Evolutionary conservation across 164 flowering plant genomes (phyloP).

Genomic region (Santalum album): DNA sequence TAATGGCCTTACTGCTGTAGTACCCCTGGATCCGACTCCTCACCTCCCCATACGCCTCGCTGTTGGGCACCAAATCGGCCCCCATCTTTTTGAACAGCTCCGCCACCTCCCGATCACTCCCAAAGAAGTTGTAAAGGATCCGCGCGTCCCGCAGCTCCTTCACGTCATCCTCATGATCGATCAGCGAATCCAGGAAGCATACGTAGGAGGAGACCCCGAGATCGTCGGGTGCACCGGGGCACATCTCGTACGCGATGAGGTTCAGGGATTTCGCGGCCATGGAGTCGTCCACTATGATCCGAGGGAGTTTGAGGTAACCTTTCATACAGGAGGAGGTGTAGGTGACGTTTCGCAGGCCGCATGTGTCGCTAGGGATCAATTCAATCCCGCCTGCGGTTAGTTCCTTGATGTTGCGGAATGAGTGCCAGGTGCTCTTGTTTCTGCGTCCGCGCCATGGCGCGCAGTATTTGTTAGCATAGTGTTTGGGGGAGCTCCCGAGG

Average conservation of each 20-base stretch:
- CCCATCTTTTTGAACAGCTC: constrained; percentile 4
- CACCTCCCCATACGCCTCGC: not conserved
- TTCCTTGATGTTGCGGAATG: not conserved
- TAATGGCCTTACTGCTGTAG: not conserved
- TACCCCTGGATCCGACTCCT: not conserved
- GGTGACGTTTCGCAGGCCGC: not conserved
- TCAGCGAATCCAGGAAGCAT: constrained; percentile 6
- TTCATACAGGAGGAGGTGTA: too few species aligned
- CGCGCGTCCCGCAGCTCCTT: not conserved
- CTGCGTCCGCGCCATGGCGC: not conserved
- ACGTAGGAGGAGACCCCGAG: constrained; percentile 4
- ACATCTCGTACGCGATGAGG: constrained; percentile 8
- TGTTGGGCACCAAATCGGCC: not conserved
- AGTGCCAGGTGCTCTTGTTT: not conserved
- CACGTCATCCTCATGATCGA: constrained; percentile 4
- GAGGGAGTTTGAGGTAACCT: constrained; percentile 1
- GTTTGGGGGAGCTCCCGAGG: not conserved
- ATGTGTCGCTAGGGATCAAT: not conserved
- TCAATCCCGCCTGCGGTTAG: not conserved
- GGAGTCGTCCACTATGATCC: constrained; percentile 1
- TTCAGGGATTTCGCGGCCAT: not conserved
- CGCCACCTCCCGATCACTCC: constrained; percentile 4
- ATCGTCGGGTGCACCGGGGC: not conserved
- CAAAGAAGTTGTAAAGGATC: constrained; percentile 2
- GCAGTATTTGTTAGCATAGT: not conserved